Percentiles rank a stretch among this genome's conserved stretches.
phyloP scores from a whole-genome alignment of 176 grass and related monocot genomes.

The Tillandsia leiboldiana region DNA sequence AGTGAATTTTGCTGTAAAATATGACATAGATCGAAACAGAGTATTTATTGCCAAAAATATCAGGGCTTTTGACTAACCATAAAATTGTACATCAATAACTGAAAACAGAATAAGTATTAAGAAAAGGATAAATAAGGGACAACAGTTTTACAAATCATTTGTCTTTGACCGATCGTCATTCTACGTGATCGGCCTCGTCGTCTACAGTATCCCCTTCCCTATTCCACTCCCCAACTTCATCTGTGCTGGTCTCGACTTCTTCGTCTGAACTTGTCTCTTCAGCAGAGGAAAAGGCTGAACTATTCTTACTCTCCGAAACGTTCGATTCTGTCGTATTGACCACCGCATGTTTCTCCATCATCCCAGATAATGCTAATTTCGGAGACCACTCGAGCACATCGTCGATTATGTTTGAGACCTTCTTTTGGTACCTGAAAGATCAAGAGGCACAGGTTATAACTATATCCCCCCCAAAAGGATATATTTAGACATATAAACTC shows the following conservation, averaged over 20 bases:
- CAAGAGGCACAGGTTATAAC: neutral
- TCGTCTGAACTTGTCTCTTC: slow-evolving; percentile 35
- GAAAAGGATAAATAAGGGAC: neutral
- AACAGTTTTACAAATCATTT: slow-evolving; percentile 2
- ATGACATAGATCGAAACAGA: neutral
- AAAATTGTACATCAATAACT: neutral
- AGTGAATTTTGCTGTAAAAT: too few species aligned
- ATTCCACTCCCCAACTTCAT: slow-evolving; percentile 27
- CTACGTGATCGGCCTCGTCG: neutral
- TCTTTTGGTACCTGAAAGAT: slow-evolving; percentile 82
- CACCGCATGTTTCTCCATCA: slow-evolving; percentile 74
- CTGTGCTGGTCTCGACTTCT: slow-evolving; percentile 6
- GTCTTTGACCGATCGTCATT: neutral
- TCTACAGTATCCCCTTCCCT: slow-evolving; percentile 3
- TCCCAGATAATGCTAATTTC: slow-evolving; percentile 82
- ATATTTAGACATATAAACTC: too few species aligned
- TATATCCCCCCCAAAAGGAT: too few species aligned
- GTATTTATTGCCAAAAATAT: neutral
- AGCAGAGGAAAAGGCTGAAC: slow-evolving; percentile 23
- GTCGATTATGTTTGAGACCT: slow-evolving; percentile 99
- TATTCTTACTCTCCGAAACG: slow-evolving; percentile 23
- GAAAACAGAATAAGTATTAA: neutral
- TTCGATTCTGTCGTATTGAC: slow-evolving; percentile 45
- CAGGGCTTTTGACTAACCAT: neutral
- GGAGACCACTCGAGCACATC: slow-evolving; percentile 99